Evolutionary conservation across 2,329 filamentous ascomycete species (phyloP).

Genomic region (Sarocladiaceae sp.): DNA sequence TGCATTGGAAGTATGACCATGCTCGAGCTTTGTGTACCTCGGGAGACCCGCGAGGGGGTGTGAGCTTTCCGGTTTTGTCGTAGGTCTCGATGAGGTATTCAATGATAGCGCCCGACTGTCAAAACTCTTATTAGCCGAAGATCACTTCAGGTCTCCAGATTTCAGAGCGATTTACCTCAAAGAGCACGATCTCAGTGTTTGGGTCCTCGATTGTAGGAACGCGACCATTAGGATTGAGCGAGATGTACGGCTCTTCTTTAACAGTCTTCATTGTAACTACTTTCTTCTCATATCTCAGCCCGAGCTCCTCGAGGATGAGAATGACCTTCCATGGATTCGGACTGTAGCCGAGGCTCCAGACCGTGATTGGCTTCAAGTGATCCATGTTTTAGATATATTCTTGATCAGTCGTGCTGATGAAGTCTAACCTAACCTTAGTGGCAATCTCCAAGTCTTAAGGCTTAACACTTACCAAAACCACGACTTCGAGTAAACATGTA

Average conservation of each 20-base stretch:
- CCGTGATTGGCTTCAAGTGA: not conserved
- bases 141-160: not conserved
- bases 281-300: constrained; percentile 16
- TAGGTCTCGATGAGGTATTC: constrained; percentile 20
- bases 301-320: constrained; percentile 20
- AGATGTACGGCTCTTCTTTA: constrained; percentile 14
- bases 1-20: constrained; percentile 19
- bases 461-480: no score
- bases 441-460: no score
- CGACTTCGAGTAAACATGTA: no score
- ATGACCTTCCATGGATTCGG: constrained; percentile 18
- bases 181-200: constrained; percentile 17
- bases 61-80: constrained; percentile 15
- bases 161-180: constrained; percentile 14
- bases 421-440: no score
- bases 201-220: constrained; percentile 18
- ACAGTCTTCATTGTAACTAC: constrained; percentile 16
- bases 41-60: constrained; percentile 9
- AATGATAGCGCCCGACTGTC: constrained; percentile 17
- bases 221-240: constrained; percentile 19
- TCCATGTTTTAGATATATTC: not conserved
- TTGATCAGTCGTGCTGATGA: not conserved
- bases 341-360: not conserved
- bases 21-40: constrained; percentile 14
- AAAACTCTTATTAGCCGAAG: constrained; percentile 6